Evolutionary conservation across 371 early-diverging fungal species (phyloP).

Genomic region (Mucor racemosus): DNA sequence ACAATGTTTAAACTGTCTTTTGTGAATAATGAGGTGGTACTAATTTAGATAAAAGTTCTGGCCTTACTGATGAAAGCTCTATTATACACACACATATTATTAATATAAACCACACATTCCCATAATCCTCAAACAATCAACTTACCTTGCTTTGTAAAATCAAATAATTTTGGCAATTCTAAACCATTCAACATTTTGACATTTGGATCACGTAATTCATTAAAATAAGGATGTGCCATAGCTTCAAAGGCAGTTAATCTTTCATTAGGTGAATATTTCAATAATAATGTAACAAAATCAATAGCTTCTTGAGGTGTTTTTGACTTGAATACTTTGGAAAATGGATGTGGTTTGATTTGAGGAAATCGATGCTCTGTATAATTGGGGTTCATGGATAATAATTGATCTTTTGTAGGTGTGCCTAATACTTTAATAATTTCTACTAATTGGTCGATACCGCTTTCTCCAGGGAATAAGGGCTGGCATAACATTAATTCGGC

Average conservation of each 20-base stretch:
- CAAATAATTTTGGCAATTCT: constrained; percentile 85
- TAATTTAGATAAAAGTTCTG: constrained; percentile 56
- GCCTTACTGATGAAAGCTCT: constrained; percentile 40
- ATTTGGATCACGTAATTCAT: constrained; percentile 83
- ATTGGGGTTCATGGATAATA: constrained; percentile 94
- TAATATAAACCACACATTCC: too few species aligned
- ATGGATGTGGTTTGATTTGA: constrained; percentile 94
- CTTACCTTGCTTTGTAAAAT: constrained; percentile 78
- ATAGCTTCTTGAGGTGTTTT: constrained; percentile 80
- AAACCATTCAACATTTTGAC: constrained; percentile 76
- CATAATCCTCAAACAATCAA: neutral
- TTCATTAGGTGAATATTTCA: constrained; percentile 92
- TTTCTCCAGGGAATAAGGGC: constrained; percentile 99
- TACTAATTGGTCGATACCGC: constrained; percentile 99
- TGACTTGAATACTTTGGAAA: constrained; percentile 70
- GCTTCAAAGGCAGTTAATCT: constrained; percentile 91
- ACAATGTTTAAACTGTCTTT: neutral
- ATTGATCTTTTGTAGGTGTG: constrained; percentile 97
- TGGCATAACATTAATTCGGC: constrained; percentile 96
- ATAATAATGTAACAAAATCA: constrained; percentile 80
- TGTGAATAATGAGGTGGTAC: constrained; percentile 45
- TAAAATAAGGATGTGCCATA: constrained; percentile 93
- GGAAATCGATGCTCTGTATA: constrained; percentile 98
- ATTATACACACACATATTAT: neutral
- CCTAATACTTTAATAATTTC: constrained; percentile 99